Evolutionary conservation across 306 rosid species (phyloP).

Genomic region (Malus orientalis): DNA sequence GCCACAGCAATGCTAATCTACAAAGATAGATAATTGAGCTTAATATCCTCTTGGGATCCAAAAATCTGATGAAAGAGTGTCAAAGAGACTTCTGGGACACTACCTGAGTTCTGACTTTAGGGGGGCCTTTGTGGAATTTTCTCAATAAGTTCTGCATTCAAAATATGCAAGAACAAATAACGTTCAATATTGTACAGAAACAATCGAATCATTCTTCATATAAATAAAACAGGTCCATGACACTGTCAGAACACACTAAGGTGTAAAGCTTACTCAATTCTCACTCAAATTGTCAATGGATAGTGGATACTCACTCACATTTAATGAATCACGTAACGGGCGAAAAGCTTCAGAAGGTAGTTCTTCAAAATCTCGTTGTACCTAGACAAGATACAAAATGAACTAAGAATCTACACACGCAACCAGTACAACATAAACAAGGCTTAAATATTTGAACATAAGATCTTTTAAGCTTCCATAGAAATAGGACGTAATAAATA

Average conservation of each 20-base stretch:
- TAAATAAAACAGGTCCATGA: no score
- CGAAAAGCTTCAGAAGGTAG: conserved; percentile 92
- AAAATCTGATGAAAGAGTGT: conserved; percentile 2
- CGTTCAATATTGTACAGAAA: neutral
- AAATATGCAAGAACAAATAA: conserved; percentile 20
- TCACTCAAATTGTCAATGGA: neutral
- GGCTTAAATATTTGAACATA: neutral
- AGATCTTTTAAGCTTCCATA: neutral
- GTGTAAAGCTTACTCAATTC: neutral
- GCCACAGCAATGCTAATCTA: conserved; percentile 99
- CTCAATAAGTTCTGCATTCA: conserved; percentile 73
- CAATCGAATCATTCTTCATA: neutral
- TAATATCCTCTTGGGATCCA: conserved; percentile 9
- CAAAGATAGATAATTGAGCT: conserved; percentile 27
- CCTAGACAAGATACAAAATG: conserved; percentile 37
- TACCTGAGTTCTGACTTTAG: conserved; percentile 99
- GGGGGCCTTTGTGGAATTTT: conserved; percentile 91
- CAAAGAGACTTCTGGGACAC: conserved; percentile 4
- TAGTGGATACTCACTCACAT: conserved; percentile 62
- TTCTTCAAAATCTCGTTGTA: conserved; percentile 94
- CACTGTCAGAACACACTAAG: neutral
- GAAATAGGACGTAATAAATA: neutral
- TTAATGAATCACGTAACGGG: conserved; percentile 89
- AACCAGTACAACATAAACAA: conserved; percentile 8
- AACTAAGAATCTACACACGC: conserved; percentile 24